phyloP scores from a whole-genome alignment of 1,139 yeast genomes.

The Suhomyces kunorum region DNA sequence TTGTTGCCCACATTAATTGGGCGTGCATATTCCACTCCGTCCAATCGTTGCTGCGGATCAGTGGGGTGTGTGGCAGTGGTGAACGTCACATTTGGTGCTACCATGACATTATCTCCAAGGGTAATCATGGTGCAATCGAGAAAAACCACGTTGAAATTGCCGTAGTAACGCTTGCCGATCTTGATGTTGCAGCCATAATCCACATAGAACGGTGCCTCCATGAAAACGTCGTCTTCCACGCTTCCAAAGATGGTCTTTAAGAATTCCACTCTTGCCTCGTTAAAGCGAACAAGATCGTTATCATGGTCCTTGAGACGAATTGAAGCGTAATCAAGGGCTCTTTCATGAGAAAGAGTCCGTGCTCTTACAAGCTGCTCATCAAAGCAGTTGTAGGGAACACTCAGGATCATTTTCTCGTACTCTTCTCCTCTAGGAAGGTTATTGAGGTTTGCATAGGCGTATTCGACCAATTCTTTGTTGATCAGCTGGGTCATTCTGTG shows the following conservation, averaged over 20 bases:
- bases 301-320: slow-evolving; percentile 43
- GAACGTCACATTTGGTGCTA: slow-evolving; percentile 65
- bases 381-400: slow-evolving; percentile 34
- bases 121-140: slow-evolving; percentile 62
- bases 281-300: slow-evolving; percentile 27
- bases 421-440: slow-evolving; percentile 46
- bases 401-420: slow-evolving; percentile 47
- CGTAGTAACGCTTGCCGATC: slow-evolving; percentile 53
- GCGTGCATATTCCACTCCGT: slow-evolving; percentile 51
- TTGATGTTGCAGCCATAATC: slow-evolving; percentile 60
- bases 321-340: slow-evolving; percentile 38
- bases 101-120: slow-evolving; percentile 60
- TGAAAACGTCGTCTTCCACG: slow-evolving; percentile 37
- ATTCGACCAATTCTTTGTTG: slow-evolving; percentile 40
- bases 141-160: slow-evolving; percentile 55
- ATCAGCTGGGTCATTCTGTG: slow-evolving; percentile 12
- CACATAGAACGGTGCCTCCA: slow-evolving; percentile 56
- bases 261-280: slow-evolving; percentile 37
- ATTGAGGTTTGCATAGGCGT: slow-evolving; percentile 41
- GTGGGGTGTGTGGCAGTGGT: slow-evolving; percentile 66
- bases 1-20: slow-evolving; percentile 62
- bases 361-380: slow-evolving; percentile 27
- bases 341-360: slow-evolving; percentile 33
- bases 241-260: slow-evolving; percentile 48
- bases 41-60: slow-evolving; percentile 48